Evolutionary conservation across 768 basidiomycete species (phyloP), one percentile per base, ranked within the genome.

Genomic region (Coprinopsis strossmayeri): DNA sequence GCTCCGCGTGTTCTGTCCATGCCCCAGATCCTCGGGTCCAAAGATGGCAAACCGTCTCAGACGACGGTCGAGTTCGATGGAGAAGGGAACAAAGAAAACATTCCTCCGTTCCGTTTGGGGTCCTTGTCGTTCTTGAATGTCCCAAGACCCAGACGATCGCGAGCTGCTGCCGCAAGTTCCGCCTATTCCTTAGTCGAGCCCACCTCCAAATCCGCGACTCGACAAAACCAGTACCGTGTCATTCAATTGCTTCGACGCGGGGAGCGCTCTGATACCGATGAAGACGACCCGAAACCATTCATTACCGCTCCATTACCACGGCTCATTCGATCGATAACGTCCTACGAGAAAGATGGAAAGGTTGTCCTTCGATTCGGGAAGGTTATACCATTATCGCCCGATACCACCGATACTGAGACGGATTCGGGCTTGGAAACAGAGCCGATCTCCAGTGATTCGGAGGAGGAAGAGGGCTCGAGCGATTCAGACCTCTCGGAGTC

Each of bases 51-150:
- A 32, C 26, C 44, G 10, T 28, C 23, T 18, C 13, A 15, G 4
- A 40, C 24, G 11, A 37, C 37, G 5, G 27, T 34, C 15, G 44
- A 51, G 7, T 39, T 46, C n/a, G 50, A 51, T 15, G 45, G 44
- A 3, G 50, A 51, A 13, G 43, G 43, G 27, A 51, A 51, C 26
- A 51, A 51, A 28, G 50, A 51, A 34, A 51, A 51, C n/a, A 45
- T 51, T 21, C 23, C 50, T 1, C 50, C 50, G 1, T 39, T 44
- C 28, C 50, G 45, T 2, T 26, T 51, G 12, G 50, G 25, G n/a
- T 45, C 49, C 3, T 23, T 50, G 13, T 34, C 32, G n/a, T n/a
- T 18, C 2, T 35, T 26, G 5, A 17, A 25, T 23, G 4, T 35
- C 5, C 24, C 44, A 3, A 12, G 12, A 20, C 24, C 41, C 15